Percentiles rank a stretch among this genome's conserved stretches.
phyloP scores from a whole-genome alignment of 371 early-diverging fungal species.

The Apophysomyces sp. region DNA sequence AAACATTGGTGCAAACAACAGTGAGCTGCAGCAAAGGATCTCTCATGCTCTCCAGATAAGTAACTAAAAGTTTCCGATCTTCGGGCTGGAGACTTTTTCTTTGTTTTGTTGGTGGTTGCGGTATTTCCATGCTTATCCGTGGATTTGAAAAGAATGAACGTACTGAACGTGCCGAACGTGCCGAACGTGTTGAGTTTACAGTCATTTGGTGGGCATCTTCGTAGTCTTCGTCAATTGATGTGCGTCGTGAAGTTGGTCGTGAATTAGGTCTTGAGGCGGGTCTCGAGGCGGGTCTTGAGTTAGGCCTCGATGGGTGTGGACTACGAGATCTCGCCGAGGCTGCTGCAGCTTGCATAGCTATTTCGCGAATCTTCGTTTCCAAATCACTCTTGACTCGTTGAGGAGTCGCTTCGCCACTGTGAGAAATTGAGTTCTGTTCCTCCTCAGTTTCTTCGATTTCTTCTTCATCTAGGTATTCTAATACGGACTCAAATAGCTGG shows the following conservation, averaged over 20 bases:
- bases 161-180: not conserved
- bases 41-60: constrained; percentile 53
- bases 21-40: constrained; percentile 56
- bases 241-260: not conserved
- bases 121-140: not conserved
- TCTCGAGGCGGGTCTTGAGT: not conserved
- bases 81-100: constrained; percentile 52
- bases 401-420: not conserved
- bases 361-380: not conserved
- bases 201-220: constrained; percentile 7
- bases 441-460: constrained; percentile 19
- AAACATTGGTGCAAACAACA: constrained; percentile 42
- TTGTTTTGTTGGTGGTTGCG: constrained; percentile 31
- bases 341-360: not conserved
- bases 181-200: not conserved
- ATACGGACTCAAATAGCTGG: constrained; percentile 41
- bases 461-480: constrained; percentile 25
- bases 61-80: constrained; percentile 54
- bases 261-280: not conserved
- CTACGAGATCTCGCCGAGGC: not conserved
- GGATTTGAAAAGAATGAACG: not conserved
- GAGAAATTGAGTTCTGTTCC: not conserved
- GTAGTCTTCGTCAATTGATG: constrained; percentile 4
- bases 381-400: not conserved
- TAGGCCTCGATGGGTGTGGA: not conserved